Percentiles rank a stretch among this genome's conserved stretches.
Conservation (phyloP, 805 yeast genomes). For the Sugiyamaella americana region DNA sequence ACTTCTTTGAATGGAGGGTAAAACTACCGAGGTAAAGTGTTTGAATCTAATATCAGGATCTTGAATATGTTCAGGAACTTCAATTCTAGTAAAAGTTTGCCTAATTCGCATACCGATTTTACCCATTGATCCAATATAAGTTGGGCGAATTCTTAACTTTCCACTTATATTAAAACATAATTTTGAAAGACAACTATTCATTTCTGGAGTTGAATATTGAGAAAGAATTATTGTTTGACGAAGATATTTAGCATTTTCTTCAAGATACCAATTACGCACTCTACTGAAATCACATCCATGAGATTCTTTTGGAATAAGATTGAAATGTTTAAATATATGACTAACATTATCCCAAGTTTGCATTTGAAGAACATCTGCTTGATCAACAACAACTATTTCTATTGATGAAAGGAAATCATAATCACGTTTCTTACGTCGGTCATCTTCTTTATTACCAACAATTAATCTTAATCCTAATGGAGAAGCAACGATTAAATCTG, state of each 20-base stretch:
- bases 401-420: constrained; percentile 84
- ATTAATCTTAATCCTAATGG: constrained; percentile 84
- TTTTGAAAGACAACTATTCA: constrained; percentile 50
- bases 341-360: constrained; percentile 87
- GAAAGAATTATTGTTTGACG: constrained; percentile 76
- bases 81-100: constrained; percentile 61
- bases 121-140: constrained; percentile 51
- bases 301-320: constrained; percentile 69
- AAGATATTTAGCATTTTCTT: constrained; percentile 65
- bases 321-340: constrained; percentile 61
- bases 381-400: constrained; percentile 74
- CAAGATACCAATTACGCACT: constrained; percentile 86
- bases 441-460: constrained; percentile 52
- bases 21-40: constrained; percentile 62
- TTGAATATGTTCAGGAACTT: constrained; percentile 42
- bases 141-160: constrained; percentile 33
- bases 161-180: constrained; percentile 36
- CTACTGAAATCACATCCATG: constrained; percentile 87
- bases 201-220: constrained; percentile 74
- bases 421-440: constrained; percentile 43
- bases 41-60: constrained; percentile 84
- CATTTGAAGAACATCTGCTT: constrained; percentile 78
- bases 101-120: constrained; percentile 56
- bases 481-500: constrained; percentile 84
- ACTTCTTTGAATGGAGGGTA: constrained; percentile 63